These are phyloP conservation scores for Silene uniflora DNA, from an alignment of 148 eudicot genomes.

Conservation along the genomic window DNA sequence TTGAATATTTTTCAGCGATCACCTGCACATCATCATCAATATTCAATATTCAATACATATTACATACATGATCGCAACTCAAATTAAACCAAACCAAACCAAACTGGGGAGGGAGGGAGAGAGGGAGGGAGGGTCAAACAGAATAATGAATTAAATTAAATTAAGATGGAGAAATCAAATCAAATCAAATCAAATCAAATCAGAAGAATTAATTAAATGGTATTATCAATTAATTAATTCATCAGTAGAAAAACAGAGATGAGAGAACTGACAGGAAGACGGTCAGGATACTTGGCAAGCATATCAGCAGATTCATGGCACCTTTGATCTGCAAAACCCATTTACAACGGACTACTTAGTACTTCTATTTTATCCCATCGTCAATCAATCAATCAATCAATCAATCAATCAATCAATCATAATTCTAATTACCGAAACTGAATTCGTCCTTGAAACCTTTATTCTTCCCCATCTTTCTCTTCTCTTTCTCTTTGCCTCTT, in stretches of 20 bases:
- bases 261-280: slow-evolving; percentile 58
- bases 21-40: slow-evolving; percentile 58
- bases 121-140: too few species aligned
- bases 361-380: too few species aligned
- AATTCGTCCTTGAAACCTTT: slow-evolving; percentile 58
- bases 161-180: too few species aligned
- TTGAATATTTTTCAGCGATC: slow-evolving; percentile 73
- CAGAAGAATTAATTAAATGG: not conserved
- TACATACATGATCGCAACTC: too few species aligned
- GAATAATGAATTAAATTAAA: too few species aligned
- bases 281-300: slow-evolving; percentile 77
- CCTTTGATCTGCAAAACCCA: slow-evolving; percentile 60
- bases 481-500: not conserved
- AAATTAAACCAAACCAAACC: too few species aligned
- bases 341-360: too few species aligned
- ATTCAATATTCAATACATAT: too few species aligned
- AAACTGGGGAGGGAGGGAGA: too few species aligned
- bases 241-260: not conserved
- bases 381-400: too few species aligned
- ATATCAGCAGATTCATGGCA: slow-evolving; percentile 62
- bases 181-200: too few species aligned
- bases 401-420: not conserved
- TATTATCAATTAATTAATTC: too few species aligned
- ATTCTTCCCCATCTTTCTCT: slow-evolving; percentile 41
- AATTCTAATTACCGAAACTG: slow-evolving; percentile 42